phyloP scores from a whole-genome alignment of 2,329 filamentous ascomycete genomes.

The Celoporthe dispersa region DNA sequence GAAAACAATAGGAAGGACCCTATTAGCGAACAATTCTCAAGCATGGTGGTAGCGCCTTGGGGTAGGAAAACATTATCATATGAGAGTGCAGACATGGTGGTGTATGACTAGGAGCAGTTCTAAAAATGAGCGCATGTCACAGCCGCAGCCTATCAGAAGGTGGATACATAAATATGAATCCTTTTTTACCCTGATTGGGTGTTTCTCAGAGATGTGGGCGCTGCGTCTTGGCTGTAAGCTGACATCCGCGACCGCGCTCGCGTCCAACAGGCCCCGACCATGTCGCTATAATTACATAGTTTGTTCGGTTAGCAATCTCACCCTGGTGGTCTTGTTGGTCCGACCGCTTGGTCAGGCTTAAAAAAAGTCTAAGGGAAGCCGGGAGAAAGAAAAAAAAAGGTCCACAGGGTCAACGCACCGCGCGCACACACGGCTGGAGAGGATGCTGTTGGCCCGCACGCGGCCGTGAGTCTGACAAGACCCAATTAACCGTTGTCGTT shows the following conservation, averaged over 20 bases:
- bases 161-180: neutral
- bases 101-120: neutral
- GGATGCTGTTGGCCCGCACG: neutral
- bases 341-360: neutral
- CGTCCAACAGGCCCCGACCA: neutral
- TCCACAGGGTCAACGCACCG: neutral
- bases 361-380: neutral
- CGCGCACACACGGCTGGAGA: neutral
- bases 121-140: neutral
- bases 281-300: conserved; percentile 4
- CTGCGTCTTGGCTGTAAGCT: conserved; percentile 2
- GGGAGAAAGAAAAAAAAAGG: neutral
- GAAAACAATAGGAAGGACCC: too few species aligned
- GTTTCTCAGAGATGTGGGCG: neutral
- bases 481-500: neutral
- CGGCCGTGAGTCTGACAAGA: neutral
- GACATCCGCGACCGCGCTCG: neutral
- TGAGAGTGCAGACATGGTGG: neutral
- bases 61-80: neutral
- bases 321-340: neutral
- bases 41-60: neutral
- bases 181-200: neutral
- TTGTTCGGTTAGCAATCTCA: neutral
- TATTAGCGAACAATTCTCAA: too few species aligned
- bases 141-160: neutral